A percentile compares a stretch with the other conserved stretches of the same genome.
These are phyloP conservation scores for Alternaria brassicicola DNA, from an alignment of 2,329 filamentous ascomycete species.

Conservation along the genomic window DNA sequence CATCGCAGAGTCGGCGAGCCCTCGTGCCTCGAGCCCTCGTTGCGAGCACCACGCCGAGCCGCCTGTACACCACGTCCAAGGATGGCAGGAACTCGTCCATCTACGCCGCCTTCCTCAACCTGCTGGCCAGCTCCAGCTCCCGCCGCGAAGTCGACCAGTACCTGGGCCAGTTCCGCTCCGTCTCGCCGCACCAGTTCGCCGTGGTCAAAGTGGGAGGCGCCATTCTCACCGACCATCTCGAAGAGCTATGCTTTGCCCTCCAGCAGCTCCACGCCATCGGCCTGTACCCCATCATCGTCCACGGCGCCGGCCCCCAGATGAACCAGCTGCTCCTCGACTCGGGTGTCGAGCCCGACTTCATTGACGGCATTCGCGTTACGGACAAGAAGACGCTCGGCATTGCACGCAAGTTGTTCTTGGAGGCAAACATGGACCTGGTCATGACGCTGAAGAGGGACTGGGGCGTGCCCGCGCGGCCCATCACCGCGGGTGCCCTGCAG, in stretches of 20 bases:
- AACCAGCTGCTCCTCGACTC: constrained; percentile 89
- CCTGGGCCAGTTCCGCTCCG: constrained; percentile 94
- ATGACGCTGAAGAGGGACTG: constrained; percentile 82
- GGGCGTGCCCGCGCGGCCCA: constrained; percentile 85
- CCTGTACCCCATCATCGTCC: constrained; percentile 92
- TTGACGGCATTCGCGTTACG: constrained; percentile 94
- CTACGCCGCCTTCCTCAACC: constrained; percentile 78
- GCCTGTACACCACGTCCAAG: constrained; percentile 42
- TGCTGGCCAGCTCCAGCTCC: constrained; percentile 93
- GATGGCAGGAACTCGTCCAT: constrained; percentile 46
- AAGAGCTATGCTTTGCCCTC: constrained; percentile 86
- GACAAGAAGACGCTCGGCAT: constrained; percentile 93
- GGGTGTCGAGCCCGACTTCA: constrained; percentile 92
- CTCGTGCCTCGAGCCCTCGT: constrained; percentile 45
- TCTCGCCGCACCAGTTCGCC: constrained; percentile 95
- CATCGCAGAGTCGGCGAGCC: constrained; percentile 32
- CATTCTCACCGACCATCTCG: constrained; percentile 91
- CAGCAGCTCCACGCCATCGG: constrained; percentile 94
- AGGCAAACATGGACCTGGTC: constrained; percentile 92
- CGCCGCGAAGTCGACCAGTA: constrained; percentile 98
- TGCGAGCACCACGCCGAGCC: constrained; percentile 33
- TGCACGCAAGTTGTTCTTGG: constrained; percentile 88
- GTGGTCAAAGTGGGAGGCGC: constrained; percentile 98
- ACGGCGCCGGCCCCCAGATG: constrained; percentile 92
- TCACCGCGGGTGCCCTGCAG: constrained; percentile 87